Evolutionary conservation across 2,329 filamentous ascomycete species (phyloP), one percentile per base, ranked within the genome.

Genomic region (Aspergillus fischeri): DNA sequence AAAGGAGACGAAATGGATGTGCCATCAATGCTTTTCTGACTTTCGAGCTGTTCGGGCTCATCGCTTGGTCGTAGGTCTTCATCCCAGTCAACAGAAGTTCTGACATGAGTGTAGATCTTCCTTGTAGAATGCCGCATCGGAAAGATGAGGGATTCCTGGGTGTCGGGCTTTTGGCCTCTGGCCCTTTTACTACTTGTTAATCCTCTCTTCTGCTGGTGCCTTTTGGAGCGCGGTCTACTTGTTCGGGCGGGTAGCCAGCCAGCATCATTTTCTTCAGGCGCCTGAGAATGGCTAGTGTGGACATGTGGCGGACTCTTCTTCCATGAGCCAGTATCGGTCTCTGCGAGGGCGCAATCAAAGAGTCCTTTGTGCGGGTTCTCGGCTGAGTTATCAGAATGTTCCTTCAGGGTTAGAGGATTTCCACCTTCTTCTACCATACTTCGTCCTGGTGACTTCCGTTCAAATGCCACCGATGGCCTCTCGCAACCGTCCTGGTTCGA

Each of bases 11-110:
- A 59, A n/a, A 64, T 51, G 1, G 58, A 61, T 3, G 61, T 61
- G 25, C 55, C 20, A 50, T 59, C 59, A 10, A 42, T 17, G 20
- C 51, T 49, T 24, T 52, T 57, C 6, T 41, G n/a, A n/a, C 5
- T 21, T 41, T 38, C 49, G 5, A 21, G n/a, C 29, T 53, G 53
- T 24, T 55, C 29, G 14, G 61, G 63, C 6, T 62, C 61, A 11
- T 65, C 63, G 32, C 64, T 72, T 27, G 63, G 64, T 14, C 68
- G 64, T 41, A 71, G 58, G 29, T 68, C 67, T 60, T 73, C 67
- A 49, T 68, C 66, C 70, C 67, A 71, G 51, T 72, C 67, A 14
- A 72, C 64, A 17, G 60, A 54, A 3, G 44, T 51, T 44, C 63
- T 63, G 5, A 56, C 51, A 11, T 56, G 54, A 4, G 52, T 63